Base-by-base conservation (phyloP, 1,284 basidiomycete genomes). In the Trametes sp. region DNA sequence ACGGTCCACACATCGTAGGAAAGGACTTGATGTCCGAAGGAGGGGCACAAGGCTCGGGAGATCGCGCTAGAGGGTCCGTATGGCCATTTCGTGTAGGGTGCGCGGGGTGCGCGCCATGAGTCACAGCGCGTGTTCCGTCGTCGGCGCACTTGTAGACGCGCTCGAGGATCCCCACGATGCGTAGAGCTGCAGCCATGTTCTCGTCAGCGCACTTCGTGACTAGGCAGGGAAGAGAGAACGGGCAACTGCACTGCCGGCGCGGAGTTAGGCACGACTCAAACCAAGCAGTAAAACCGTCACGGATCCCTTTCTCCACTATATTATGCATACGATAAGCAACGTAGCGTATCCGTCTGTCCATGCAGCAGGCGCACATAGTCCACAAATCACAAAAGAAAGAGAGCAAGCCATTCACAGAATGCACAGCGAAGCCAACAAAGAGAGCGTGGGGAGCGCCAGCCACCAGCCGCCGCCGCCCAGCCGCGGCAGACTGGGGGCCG, bases 371-470 rank as follows among this genome's bases (percentile, higher is more conserved):
- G 57, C n/a, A 23, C 26, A 36, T 48, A 38, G 35, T 38, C 51
- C 51, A 41, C 21, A 28, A 26, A 5, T 14, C 16, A 38, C 23
- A 23, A 21, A 54, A 28, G 8, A 28, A 10, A 41, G 7, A 41
- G 24, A 21, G 7, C 11, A 46, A 14, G n/a, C 36, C 48, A 38
- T 58, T 58, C 57, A 58, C 49, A 58, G 57, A 42, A 59, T 38
- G 51, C 41, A 59, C 16, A 53, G 35, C 46, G 48, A 50, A 5
- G 21, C n/a, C 14, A 57, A 24, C 41, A 58, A 58, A 33, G 57
- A 44, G 48, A 58, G 49, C 48, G 57, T 58, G 16, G 51, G 57
- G 33, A 59, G 57, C 24, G 31, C 19, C 29, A 52, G 41, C 57
- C 57, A 58, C 57, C 29, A n/a, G 38, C 41, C 49, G 36, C 41